Evolutionary conservation across 352 stramenopile genomes (phyloP), one percentile per base, ranked within the genome.

Genomic region (Globisporangium middletonii): DNA sequence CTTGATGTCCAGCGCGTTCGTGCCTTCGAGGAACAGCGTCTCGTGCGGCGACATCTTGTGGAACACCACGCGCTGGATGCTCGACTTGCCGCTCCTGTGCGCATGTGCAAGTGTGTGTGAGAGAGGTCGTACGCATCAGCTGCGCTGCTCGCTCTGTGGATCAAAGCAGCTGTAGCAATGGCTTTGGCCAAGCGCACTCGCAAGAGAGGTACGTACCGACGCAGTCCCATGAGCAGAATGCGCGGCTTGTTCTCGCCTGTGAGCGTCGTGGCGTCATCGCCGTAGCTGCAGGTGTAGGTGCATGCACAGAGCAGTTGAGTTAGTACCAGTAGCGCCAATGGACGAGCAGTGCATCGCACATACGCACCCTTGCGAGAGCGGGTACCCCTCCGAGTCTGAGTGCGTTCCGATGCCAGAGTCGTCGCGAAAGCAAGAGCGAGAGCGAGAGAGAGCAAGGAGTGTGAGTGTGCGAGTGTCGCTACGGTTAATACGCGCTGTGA

Each of bases 31-130:
- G 55, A 99, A 99, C 35, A 98, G 70, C 45, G 96, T 99, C 75
- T 99, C 96, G 63, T 99, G 96, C 26, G 96, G 94, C 44, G 88
- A 97, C 92, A 98, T 98, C 79, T 99, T 99, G 67, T 99, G 89
- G 82, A 99, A 99, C 42, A 99, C 95, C 56, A 99, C 97, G 61
- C 93, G 90, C 68, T 99, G 85, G 62, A 92, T 93, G 48, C 80
- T 94, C 28, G 83, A 93, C 65, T 95, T 95, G 71, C 86, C 85
- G 61, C 85, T 93, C 66, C 80, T 90, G 51, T 12, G 28, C 6
- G 19, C 28, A 18, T 23, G 43, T 48, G 9, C 0, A 13, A 2
- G 41, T 19, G 18, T 12, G 33, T 2, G 33, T 9, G 33, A 38
- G 41, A 45, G 41, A 4, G 15, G n/a, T n/a, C n/a, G n/a, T n/a